Base-by-base conservation (phyloP, 148 eudicot species). In the Heliosperma pusillum region DNA sequence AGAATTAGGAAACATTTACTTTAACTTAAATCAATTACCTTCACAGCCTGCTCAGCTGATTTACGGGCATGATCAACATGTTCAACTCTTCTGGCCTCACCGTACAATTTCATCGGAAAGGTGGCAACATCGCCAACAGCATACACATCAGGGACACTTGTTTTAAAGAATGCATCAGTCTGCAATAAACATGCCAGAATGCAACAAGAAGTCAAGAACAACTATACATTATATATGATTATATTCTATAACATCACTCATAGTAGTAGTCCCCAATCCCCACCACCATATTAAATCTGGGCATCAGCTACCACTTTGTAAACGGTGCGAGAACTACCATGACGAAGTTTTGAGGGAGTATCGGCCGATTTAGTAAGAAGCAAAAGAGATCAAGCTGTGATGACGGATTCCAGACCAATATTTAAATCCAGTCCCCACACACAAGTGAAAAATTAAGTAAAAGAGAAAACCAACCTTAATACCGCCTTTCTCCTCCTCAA, bases 31-130 rank as follows among this genome's bases (percentile, higher is more conserved):
- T n/a, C n/a, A n/a, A n/a, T n/a, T n/a, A 92, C 97, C 97, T 92
- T 92, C 26, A 92, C 99, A 77, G 97, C 97, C 81, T 95, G 99
- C 84, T 90, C 97, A 71, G 99, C 97, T 79, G 99, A 92, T 86
- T 95, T 95, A 76, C 99, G 97, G 76, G 99, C 73, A 65, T 92
- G 97, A 72, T 95, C 99, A 74, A 95, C 97, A 76, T 95, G 99
- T 81, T 95, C 99, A 73, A 95, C 97, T 79, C 99, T 89, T 84
- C 99, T 83, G 16, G 84, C 45, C 40, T 95, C 99, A 78, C 87
- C 89, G 74, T 86, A 95, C 59, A 95, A 25, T 83, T 95, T 95
- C 94, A 95, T 29, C 5, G 99, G 99, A 81, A 95, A 95, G 74
- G 96, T 89, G 44, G 97, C 99, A 72, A 90, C 97, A 79, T 95